phyloP scores from a whole-genome alignment of 495 filamentous ascomycete species.

The Aspergillus indologenus region DNA sequence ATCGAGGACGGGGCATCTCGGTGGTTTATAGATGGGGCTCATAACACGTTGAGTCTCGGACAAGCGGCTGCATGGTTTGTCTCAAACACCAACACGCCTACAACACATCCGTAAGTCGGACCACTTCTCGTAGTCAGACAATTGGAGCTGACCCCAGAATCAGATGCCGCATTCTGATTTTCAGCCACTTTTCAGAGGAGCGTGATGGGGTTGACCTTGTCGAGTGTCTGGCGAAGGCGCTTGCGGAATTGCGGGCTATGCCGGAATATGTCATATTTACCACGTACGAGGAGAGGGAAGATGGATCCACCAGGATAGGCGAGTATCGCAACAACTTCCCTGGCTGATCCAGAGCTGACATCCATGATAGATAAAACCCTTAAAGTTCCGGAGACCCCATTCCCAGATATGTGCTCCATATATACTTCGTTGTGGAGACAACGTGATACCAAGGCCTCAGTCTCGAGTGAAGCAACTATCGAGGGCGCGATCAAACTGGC shows the following conservation, averaged over 20 bases:
- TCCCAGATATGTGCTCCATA: conserved; percentile 23
- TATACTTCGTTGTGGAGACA: conserved; percentile 12
- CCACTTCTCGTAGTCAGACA: neutral
- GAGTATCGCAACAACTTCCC: conserved; percentile 6
- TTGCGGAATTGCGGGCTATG: conserved; percentile 15
- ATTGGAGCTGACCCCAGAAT: neutral
- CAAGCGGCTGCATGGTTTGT: conserved; percentile 45
- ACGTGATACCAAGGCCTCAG: too few relatives aligned
- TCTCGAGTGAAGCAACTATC: neutral
- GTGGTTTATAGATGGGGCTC: conserved; percentile 51
- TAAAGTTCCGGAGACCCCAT: conserved; percentile 20
- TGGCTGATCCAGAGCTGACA: neutral
- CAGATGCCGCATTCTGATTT: conserved; percentile 31
- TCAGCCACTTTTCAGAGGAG: conserved; percentile 40
- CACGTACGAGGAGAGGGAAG: conserved; percentile 11
- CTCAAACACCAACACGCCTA: conserved; percentile 9
- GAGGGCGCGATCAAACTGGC: neutral
- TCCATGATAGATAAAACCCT: conserved; percentile 23
- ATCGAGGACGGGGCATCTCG: conserved; percentile 24
- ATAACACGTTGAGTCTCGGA: conserved; percentile 45
- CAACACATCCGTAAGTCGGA: conserved; percentile 18
- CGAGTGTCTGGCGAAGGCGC: neutral
- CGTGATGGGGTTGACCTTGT: conserved; percentile 23
- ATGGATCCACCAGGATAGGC: conserved; percentile 25
- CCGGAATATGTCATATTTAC: neutral